Evolutionary conservation across 495 filamentous ascomycete species (phyloP).

Genomic region (Penicillium samsonianum): DNA sequence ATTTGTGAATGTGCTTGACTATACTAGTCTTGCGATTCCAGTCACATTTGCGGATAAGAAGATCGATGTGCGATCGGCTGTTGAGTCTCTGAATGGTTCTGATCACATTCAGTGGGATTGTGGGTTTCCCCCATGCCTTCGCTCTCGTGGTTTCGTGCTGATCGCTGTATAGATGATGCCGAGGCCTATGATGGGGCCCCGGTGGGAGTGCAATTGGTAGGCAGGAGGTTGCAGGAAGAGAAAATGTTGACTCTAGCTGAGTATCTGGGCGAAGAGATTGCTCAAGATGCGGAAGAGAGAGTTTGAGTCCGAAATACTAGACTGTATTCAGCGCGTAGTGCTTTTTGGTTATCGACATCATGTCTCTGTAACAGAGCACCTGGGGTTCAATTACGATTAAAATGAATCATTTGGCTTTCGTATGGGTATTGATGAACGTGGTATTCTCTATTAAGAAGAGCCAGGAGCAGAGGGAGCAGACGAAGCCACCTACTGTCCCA

Average conservation of each 20-base stretch:
- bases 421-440: neutral
- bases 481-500: neutral
- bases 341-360: no score
- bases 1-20: conserved; percentile 60
- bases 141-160: neutral
- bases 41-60: conserved; percentile 57
- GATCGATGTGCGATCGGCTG: conserved; percentile 47
- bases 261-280: conserved; percentile 33
- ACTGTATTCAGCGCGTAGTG: neutral
- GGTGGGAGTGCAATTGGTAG: conserved; percentile 54
- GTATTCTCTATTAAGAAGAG: neutral
- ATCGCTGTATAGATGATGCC: conserved; percentile 47
- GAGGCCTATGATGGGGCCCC: conserved; percentile 56
- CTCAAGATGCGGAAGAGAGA: neutral
- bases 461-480: neutral
- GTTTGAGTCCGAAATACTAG: neutral
- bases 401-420: neutral
- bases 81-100: conserved; percentile 39
- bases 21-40: conserved; percentile 57
- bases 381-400: neutral
- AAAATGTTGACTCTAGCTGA: conserved; percentile 50
- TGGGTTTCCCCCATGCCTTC: conserved; percentile 39
- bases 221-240: conserved; percentile 54
- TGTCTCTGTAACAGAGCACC: neutral
- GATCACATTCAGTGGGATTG: conserved; percentile 50